A percentile compares a stretch with the other conserved stretches of the same genome.
Evolutionary conservation across 768 basidiomycete species (phyloP).

Genomic region (Kwoniella dendrophila): DNA sequence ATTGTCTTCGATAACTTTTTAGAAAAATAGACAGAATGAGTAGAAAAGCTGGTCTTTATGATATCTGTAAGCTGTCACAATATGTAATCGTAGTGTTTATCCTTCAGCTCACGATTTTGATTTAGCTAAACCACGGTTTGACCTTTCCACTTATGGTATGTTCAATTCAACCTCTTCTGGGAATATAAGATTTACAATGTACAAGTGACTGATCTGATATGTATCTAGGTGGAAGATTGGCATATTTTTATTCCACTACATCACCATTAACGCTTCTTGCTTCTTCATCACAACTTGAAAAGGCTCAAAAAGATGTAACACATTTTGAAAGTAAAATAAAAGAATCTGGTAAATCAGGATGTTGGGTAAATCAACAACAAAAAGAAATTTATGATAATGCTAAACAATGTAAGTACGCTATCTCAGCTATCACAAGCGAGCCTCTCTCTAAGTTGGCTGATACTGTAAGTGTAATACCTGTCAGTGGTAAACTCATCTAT

Average conservation of each 20-base stretch:
- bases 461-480: not conserved
- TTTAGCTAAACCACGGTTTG: slow-evolving; percentile 47
- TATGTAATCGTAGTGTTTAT: not conserved
- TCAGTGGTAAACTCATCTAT: slow-evolving; percentile 54
- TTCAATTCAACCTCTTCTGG: not conserved
- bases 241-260: slow-evolving; percentile 54
- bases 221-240: slow-evolving; percentile 45
- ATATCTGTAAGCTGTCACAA: slow-evolving; percentile 36
- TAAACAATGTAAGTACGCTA: slow-evolving; percentile 50
- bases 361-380: slow-evolving; percentile 39
- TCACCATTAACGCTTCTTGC: slow-evolving; percentile 53
- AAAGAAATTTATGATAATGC: slow-evolving; percentile 43
- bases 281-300: slow-evolving; percentile 35
- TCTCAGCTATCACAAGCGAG: not conserved
- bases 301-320: slow-evolving; percentile 47
- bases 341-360: slow-evolving; percentile 44
- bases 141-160: slow-evolving; percentile 49
- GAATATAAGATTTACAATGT: not conserved
- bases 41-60: slow-evolving; percentile 20
- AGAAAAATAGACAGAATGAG: slow-evolving; percentile 6
- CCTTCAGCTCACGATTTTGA: slow-evolving; percentile 3
- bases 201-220: not conserved
- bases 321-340: slow-evolving; percentile 50
- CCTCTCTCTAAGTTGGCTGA: not conserved
- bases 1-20: not conserved